Base-by-base conservation (phyloP, 83 land plant genomes). In the Thuja plicata region DNA sequence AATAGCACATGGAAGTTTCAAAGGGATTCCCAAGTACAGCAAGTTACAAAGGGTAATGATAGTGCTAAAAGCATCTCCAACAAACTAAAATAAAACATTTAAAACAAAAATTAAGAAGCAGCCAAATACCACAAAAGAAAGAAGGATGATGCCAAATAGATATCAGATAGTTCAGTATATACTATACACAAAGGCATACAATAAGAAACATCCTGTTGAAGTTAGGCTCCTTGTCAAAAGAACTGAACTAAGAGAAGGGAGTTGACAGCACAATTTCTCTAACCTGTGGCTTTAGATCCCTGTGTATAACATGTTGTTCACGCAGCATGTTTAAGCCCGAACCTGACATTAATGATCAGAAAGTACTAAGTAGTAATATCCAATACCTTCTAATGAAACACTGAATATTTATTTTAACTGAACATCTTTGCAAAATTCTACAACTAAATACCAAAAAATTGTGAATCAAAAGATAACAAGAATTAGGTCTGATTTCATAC, bases 201-300 rank as follows among this genome's bases (percentile, higher is more conserved):
- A 13, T 74, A 24, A 8, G 30, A 74, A 74, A 74, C 78, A 74
- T 74, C 78, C 78, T 74, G 38, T 34, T 13, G 0, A 74, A 74
- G 35, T 24, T 24, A 13, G 78, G 17, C 38, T 74, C 3, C 38
- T 10, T 4, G 3, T 74, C 13, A 32, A 74, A 34, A 74, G 17
- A 74, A 74, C 78, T 12, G 5, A 74, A 9, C 38, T 17, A 34
- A 74, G 38, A 24, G 78, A 74, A 74, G 78, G 78, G 38, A 74
- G 38, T 34, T 12, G 15, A 34, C 38, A 30, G 78, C 35, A 9
- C 77, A 34, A 11, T 74, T 34, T 57, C 34, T 76, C 90, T 78
- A 83, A 98, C 99, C 99, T 98, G 99, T 77, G 99, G 99, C 94
- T 98, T 98, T 48, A 98, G 87, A 89, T 98, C 99, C 52, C 99